phyloP scores from a whole-genome alignment of 371 early-diverging fungal genomes.

The Massospora cicadina region DNA sequence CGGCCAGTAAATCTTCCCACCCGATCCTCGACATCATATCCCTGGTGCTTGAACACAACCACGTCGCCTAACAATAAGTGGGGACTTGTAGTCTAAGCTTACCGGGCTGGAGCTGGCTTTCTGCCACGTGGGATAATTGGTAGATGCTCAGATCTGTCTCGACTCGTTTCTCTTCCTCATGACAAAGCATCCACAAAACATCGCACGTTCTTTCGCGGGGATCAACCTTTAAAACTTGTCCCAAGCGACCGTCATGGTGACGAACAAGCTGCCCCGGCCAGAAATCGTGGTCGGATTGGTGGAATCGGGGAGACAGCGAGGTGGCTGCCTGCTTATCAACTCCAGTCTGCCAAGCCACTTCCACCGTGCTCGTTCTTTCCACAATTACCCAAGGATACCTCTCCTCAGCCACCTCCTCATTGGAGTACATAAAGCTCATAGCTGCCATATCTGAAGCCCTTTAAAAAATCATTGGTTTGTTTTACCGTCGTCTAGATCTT shows the following conservation, averaged over 20 bases:
- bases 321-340: background rate
- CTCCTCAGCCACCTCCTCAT: background rate
- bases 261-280: background rate
- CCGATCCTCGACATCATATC: background rate
- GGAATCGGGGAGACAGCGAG: background rate
- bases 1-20: background rate
- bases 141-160: background rate
- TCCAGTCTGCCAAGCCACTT: background rate
- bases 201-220: background rate
- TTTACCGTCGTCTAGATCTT: background rate
- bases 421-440: background rate
- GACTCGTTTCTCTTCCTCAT: background rate
- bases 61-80: background rate
- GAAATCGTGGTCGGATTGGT: background rate
- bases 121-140: background rate
- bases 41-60: background rate
- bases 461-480: background rate
- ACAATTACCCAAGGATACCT: background rate
- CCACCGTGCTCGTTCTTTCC: background rate
- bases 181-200: background rate
- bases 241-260: background rate
- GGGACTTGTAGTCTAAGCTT: background rate
- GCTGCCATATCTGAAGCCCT: background rate
- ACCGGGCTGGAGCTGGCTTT: background rate
- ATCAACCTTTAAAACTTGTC: background rate